Conservation (phyloP, 2,329 filamentous ascomycete species). For the Septoria linicola region DNA sequence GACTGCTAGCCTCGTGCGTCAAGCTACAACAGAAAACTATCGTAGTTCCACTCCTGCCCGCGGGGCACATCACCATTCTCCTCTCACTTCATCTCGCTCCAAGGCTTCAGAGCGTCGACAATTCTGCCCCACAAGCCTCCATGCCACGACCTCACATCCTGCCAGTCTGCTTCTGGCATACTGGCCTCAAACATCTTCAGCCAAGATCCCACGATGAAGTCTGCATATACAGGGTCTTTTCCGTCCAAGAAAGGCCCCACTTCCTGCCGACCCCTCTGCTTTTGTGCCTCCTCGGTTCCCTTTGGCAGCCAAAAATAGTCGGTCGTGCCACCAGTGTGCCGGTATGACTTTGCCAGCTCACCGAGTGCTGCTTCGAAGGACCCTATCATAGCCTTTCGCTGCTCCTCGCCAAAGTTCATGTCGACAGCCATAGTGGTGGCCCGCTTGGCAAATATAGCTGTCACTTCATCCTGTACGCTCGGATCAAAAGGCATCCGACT, state of each 20-base stretch:
- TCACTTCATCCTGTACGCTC: constrained; percentile 45
- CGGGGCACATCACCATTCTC: background rate
- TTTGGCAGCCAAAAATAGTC: constrained; percentile 26
- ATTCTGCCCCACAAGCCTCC: constrained; percentile 52
- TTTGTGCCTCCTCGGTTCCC: constrained; percentile 23
- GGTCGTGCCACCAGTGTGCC: constrained; percentile 36
- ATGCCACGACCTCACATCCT: constrained; percentile 51
- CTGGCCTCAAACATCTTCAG: constrained; percentile 47
- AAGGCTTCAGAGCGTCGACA: constrained; percentile 43
- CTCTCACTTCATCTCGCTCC: constrained; percentile 27
- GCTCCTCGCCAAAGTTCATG: constrained; percentile 39
- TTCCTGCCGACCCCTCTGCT: constrained; percentile 21
- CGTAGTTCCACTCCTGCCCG: too few species aligned
- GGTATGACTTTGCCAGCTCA: constrained; percentile 46
- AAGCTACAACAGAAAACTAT: too few species aligned
- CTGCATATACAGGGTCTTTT: constrained; percentile 50
- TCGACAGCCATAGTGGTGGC: constrained; percentile 42
- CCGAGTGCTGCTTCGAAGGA: constrained; percentile 47
- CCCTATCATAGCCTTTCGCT: constrained; percentile 40
- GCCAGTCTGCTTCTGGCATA: constrained; percentile 51
- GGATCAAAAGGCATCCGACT: constrained; percentile 54
- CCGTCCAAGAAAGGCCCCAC: constrained; percentile 54
- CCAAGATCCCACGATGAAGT: constrained; percentile 60
- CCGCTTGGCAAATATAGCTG: constrained; percentile 52
- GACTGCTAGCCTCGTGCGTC: too few species aligned